These are phyloP conservation scores for Neurospora cerealis DNA, from an alignment of 495 filamentous ascomycete species.

Conservation along the genomic window DNA sequence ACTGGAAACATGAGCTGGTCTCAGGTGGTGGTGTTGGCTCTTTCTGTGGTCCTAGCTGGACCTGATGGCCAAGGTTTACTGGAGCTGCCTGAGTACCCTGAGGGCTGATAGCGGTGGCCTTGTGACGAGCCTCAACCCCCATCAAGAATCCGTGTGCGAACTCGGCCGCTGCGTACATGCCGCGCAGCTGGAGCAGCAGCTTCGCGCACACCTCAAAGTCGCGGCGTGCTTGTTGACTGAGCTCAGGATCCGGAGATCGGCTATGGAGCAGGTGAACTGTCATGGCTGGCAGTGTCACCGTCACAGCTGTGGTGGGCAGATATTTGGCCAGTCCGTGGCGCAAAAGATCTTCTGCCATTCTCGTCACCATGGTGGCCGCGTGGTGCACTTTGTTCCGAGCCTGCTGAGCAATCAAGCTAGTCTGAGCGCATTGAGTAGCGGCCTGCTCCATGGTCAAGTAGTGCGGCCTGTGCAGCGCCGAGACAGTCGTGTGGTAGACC, in stretches of 20 bases:
- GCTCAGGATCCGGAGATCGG: constrained; percentile 61
- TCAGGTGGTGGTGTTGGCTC: neutral
- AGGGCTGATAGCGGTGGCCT: neutral
- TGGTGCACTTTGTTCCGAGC: constrained; percentile 69
- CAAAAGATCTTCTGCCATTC: constrained; percentile 64
- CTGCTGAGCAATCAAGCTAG: constrained; percentile 50
- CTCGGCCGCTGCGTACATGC: constrained; percentile 79
- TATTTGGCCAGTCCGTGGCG: constrained; percentile 58
- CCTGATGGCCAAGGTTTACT: neutral
- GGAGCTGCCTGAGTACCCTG: neutral
- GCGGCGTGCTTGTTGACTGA: constrained; percentile 55
- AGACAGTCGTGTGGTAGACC: constrained; percentile 80
- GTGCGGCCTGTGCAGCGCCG: constrained; percentile 78
- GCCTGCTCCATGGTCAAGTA: constrained; percentile 56
- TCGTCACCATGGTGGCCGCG: constrained; percentile 70
- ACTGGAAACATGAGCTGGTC: neutral
- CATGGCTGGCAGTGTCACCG: constrained; percentile 78
- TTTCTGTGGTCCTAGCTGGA: neutral
- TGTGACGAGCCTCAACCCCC: constrained; percentile 32
- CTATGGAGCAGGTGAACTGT: constrained; percentile 88
- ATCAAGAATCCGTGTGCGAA: constrained; percentile 80
- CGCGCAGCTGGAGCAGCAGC: constrained; percentile 68
- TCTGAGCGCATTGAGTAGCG: constrained; percentile 41
- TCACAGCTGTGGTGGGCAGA: constrained; percentile 80
- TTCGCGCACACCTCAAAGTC: constrained; percentile 82